Evolutionary conservation across 352 stramenopile genomes (phyloP).

Genomic region (Paralagenidium karlingii): DNA sequence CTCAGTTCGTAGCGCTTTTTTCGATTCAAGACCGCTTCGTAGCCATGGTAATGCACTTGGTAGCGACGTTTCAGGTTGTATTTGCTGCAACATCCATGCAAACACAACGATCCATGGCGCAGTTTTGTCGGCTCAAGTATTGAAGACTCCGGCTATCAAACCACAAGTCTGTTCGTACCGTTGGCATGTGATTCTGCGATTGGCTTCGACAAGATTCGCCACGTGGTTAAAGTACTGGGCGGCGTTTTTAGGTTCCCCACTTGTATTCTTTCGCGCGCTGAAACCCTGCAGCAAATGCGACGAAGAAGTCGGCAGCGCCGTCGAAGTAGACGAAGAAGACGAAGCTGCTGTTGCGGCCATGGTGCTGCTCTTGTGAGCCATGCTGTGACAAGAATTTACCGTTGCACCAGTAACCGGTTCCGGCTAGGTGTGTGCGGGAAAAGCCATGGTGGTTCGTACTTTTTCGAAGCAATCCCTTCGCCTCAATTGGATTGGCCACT

Average conservation of each 20-base stretch:
- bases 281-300: constrained; percentile 57
- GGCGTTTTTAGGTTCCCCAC: constrained; percentile 34
- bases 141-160: too few species aligned
- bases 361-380: too few species aligned
- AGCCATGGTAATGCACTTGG: constrained; percentile 43
- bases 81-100: constrained; percentile 16
- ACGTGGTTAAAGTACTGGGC: constrained; percentile 68
- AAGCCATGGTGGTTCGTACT: too few species aligned
- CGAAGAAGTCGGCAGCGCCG: constrained; percentile 10
- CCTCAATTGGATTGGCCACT: too few species aligned
- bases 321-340: too few species aligned
- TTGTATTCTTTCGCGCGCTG: constrained; percentile 28
- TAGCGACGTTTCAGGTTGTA: constrained; percentile 60
- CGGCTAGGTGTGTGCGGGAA: too few species aligned
- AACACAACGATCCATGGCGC: not conserved
- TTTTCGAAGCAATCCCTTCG: too few species aligned
- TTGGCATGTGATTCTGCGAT: constrained; percentile 32
- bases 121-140: not conserved
- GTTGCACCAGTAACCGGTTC: too few species aligned
- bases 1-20: constrained; percentile 38
- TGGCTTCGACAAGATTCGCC: constrained; percentile 32
- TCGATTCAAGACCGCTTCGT: constrained; percentile 60
- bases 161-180: too few species aligned
- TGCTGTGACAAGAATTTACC: too few species aligned
- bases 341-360: too few species aligned